These are phyloP conservation scores for Macrolepiota fuliginosa DNA, from an alignment of 768 basidiomycete genomes.

Conservation along the genomic window DNA sequence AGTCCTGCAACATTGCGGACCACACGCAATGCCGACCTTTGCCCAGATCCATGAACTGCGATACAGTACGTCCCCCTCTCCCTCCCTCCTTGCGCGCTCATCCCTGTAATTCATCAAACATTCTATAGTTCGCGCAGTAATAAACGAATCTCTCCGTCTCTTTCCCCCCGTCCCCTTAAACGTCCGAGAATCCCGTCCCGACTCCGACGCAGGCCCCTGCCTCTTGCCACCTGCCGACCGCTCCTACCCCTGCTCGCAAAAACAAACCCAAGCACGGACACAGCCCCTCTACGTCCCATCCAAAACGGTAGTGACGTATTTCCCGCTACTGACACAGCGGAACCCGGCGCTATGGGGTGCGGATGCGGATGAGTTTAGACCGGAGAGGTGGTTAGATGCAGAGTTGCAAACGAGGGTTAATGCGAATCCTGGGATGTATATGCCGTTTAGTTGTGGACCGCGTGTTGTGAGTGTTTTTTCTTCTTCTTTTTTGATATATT, in stretches of 20 bases:
- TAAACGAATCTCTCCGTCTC: slow-evolving; percentile 75
- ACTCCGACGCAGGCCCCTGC: slow-evolving; percentile 28
- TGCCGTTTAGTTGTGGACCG: slow-evolving; percentile 75
- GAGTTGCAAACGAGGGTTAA: slow-evolving; percentile 47
- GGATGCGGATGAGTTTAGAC: slow-evolving; percentile 76
- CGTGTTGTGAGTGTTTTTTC: slow-evolving; percentile 37
- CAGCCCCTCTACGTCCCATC: slow-evolving; percentile 59
- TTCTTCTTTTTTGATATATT: background rate
- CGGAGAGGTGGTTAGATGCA: slow-evolving; percentile 73
- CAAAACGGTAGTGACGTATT: slow-evolving; percentile 53
- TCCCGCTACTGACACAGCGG: slow-evolving; percentile 64
- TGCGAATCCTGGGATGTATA: slow-evolving; percentile 65
- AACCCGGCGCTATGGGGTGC: slow-evolving; percentile 68
- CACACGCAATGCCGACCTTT: slow-evolving; percentile 45
- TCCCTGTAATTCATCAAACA: slow-evolving; percentile 8
- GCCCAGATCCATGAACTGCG: slow-evolving; percentile 57
- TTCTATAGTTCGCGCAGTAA: slow-evolving; percentile 63
- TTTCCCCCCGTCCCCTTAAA: slow-evolving; percentile 82
- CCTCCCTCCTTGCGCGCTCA: background rate
- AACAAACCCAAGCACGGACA: slow-evolving; percentile 17
- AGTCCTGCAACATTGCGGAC: slow-evolving; percentile 54
- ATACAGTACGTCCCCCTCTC: slow-evolving; percentile 47
- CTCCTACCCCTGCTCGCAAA: slow-evolving; percentile 33
- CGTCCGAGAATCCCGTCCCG: slow-evolving; percentile 52
- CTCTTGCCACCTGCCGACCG: slow-evolving; percentile 50